Percentiles rank a stretch among this genome's conserved stretches.
Conservation (phyloP, 2,329 filamentous ascomycete genomes). For the Trichothecium sympodiale region DNA sequence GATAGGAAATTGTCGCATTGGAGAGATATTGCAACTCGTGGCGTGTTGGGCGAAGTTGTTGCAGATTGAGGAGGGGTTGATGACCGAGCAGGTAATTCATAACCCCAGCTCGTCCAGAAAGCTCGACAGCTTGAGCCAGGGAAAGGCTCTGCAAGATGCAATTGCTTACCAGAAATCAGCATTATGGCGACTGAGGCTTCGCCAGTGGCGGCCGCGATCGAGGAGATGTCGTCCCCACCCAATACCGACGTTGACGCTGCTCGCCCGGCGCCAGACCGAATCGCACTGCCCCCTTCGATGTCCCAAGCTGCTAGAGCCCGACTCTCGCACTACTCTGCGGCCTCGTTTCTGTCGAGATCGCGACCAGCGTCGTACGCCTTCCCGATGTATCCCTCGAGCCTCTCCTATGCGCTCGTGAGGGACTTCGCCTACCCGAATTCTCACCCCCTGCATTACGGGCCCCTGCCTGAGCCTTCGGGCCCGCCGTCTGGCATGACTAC, state of each 20-base stretch:
- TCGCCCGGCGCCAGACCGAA: background rate
- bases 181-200: too few species aligned
- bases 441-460: conserved; percentile 88
- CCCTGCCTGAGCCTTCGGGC: conserved; percentile 61
- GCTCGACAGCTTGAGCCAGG: background rate
- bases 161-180: too few species aligned
- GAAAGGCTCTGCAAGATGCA: conserved; percentile 9
- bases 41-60: too few species aligned
- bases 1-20: too few species aligned
- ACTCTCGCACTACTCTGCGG: conserved; percentile 71
- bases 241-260: too few species aligned
- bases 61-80: too few species aligned
- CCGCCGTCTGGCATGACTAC: conserved; percentile 75
- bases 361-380: conserved; percentile 74
- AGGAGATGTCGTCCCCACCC: too few species aligned
- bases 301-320: conserved; percentile 73
- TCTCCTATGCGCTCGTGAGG: conserved; percentile 80
- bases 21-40: too few species aligned
- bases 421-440: conserved; percentile 85
- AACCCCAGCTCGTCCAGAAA: too few species aligned
- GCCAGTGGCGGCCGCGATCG: too few species aligned
- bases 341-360: conserved; percentile 59
- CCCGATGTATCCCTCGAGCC: conserved; percentile 72
- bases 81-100: too few species aligned
- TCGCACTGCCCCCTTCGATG: conserved; percentile 49